Evolutionary conservation across 2,329 filamentous ascomycete genomes (phyloP).

Genomic region (Akanthomyces uredinophilus): DNA sequence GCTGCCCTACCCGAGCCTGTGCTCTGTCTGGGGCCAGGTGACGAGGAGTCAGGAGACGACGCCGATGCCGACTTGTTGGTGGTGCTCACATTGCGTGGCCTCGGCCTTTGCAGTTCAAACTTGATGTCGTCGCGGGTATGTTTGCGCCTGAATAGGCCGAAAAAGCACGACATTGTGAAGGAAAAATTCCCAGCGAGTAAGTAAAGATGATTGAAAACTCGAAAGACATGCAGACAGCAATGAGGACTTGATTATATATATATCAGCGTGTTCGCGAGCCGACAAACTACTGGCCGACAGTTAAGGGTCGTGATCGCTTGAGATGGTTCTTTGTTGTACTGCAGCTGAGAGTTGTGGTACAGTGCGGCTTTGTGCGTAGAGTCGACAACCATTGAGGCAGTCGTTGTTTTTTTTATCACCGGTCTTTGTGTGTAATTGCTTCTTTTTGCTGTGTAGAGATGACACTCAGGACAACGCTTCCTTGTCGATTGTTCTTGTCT

Average conservation of each 20-base stretch:
- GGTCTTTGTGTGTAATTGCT: not conserved
- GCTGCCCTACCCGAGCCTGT: not conserved
- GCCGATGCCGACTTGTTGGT: too few relatives aligned
- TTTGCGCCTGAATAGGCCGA: too few relatives aligned
- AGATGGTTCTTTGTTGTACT: not conserved
- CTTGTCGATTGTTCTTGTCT: not conserved
- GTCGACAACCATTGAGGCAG: not conserved
- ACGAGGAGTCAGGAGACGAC: too few relatives aligned
- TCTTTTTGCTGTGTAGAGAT: not conserved
- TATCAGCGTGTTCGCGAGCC: not conserved
- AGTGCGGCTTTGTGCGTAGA: not conserved
- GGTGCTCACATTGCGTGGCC: too few relatives aligned
- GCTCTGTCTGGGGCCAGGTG: too few relatives aligned
- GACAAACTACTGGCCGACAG: not conserved
- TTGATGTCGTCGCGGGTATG: too few relatives aligned
- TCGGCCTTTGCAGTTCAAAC: too few relatives aligned
- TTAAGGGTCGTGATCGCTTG: not conserved
- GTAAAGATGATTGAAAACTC: too few relatives aligned
- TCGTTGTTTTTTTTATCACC: not conserved
- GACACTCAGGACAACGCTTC: not conserved
- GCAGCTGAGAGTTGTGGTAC: not conserved
- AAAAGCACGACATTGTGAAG: too few relatives aligned
- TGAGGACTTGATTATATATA: not conserved
- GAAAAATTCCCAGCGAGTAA: too few relatives aligned
- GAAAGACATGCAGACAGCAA: not conserved